Evolutionary conservation across 192 early-diverging fungal genomes (phyloP).

Genomic region (Coemansia sp.): DNA sequence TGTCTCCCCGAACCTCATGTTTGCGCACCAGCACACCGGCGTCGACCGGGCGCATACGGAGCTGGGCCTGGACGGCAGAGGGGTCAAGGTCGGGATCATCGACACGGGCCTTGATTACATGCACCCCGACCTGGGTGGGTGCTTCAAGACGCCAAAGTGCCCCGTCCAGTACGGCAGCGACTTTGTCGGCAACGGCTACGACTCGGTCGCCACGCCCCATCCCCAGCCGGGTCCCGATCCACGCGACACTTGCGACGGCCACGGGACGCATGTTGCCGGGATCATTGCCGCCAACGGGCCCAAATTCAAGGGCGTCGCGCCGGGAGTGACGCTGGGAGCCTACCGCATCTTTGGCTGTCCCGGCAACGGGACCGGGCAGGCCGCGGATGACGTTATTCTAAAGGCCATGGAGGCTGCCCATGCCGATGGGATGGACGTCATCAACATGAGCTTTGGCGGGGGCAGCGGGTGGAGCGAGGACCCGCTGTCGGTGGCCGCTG

Average conservation of each 20-base stretch:
- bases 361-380: constrained; percentile 54
- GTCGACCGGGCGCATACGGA: constrained; percentile 50
- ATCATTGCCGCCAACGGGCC: constrained; percentile 68
- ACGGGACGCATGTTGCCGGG: constrained; percentile 62
- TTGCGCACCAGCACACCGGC: constrained; percentile 54
- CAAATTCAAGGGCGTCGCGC: constrained; percentile 73
- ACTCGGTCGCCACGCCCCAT: constrained; percentile 25
- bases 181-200: constrained; percentile 55
- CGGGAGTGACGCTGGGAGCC: constrained; percentile 67
- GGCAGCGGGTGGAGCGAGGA: constrained; percentile 57
- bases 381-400: constrained; percentile 66
- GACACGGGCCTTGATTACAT: constrained; percentile 51
- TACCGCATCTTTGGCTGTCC: constrained; percentile 82
- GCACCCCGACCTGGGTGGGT: constrained; percentile 46
- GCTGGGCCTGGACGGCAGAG: constrained; percentile 57
- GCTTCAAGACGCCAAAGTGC: constrained; percentile 54
- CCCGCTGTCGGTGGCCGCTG: constrained; percentile 56
- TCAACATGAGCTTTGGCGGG: constrained; percentile 80
- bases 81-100: constrained; percentile 49
- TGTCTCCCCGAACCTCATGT: constrained; percentile 40
- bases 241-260: constrained; percentile 56
- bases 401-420: constrained; percentile 68
- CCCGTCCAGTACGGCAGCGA: constrained; percentile 58
- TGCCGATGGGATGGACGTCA: constrained; percentile 67
- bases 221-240: constrained; percentile 52